Conservation (phyloP, 2,329 filamentous ascomycete species). For the Cercospora zeae-maydis region DNA sequence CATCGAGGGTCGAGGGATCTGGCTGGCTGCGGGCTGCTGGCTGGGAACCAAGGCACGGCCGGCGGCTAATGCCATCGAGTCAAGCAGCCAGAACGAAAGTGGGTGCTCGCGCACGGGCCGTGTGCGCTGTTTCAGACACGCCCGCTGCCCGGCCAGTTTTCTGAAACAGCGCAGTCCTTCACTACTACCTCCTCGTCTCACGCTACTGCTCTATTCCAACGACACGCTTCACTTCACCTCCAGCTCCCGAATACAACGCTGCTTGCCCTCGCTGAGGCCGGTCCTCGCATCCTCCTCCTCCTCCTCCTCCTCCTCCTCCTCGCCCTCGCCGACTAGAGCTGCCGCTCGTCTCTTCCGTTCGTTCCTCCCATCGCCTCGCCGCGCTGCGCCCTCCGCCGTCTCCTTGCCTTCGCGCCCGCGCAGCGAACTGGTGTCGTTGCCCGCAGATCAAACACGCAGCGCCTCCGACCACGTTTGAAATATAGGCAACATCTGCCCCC, state of each 20-base stretch:
- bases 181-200: conserved; percentile 2
- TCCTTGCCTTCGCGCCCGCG: conserved; percentile 5
- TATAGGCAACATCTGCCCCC: conserved; percentile 1
- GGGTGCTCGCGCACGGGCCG: not conserved
- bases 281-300: conserved; percentile 16
- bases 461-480: conserved; percentile 12
- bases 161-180: conserved; percentile 2
- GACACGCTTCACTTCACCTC: conserved; percentile 12
- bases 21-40: not conserved
- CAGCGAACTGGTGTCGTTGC: conserved; percentile 27
- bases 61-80: not conserved
- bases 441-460: conserved; percentile 10
- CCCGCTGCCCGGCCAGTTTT: conserved; percentile 1
- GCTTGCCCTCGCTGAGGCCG: conserved; percentile 23
- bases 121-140: not conserved
- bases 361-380: conserved; percentile 6
- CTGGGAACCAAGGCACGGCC: not conserved
- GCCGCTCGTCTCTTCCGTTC: conserved; percentile 17
- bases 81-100: not conserved
- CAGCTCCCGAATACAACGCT: conserved; percentile 5
- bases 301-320: not conserved
- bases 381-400: not conserved
- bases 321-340: conserved; percentile 13
- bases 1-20: not conserved
- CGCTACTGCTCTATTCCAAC: conserved; percentile 9